These are phyloP conservation scores for Mycena alexandri DNA, from an alignment of 768 basidiomycete genomes.

Conservation along the genomic window DNA sequence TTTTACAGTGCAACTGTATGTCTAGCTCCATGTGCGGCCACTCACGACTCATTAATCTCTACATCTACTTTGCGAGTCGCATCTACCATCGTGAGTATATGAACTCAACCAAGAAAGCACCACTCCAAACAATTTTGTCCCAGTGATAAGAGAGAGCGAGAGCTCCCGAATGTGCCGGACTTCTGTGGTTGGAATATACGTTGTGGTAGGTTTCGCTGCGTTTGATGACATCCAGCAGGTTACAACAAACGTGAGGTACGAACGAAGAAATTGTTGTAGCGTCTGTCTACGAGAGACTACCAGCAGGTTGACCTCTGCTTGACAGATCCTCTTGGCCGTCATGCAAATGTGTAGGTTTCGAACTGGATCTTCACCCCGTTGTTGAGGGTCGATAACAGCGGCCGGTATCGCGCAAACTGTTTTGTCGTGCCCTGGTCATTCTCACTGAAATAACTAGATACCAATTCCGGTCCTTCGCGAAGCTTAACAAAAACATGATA, in stretches of 20 bases:
- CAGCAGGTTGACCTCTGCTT: no score
- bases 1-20: constrained; percentile 6
- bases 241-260: no score
- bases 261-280: no score
- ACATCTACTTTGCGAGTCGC: constrained; percentile 22
- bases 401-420: constrained; percentile 13
- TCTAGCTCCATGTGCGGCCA: neutral
- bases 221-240: no score
- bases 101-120: no score
- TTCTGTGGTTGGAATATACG: no score
- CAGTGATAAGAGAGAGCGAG: no score
- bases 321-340: constrained; percentile 6
- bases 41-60: neutral
- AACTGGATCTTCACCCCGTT: no score
- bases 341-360: neutral
- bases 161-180: no score
- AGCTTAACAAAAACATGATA: neutral
- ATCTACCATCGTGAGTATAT: constrained; percentile 16
- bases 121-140: no score
- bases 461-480: neutral
- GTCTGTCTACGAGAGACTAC: no score
- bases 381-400: neutral
- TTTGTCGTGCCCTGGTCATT: neutral
- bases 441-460: neutral
- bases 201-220: no score